These are phyloP conservation scores for Suhomyces faveliae DNA, from an alignment of 805 yeast species.

Conservation along the genomic window DNA sequence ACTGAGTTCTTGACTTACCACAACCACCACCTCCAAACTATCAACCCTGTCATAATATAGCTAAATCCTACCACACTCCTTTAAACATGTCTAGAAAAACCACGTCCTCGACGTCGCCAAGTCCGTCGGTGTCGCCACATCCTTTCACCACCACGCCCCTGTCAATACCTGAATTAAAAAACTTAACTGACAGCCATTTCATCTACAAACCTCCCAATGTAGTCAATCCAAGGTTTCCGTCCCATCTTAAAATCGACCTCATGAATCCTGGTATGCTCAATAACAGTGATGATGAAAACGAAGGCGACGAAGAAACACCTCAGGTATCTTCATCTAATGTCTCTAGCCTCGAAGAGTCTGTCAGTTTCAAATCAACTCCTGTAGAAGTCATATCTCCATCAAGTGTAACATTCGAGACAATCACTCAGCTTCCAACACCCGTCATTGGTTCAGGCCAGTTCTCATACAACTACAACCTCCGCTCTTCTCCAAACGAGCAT, in stretches of 20 bases:
- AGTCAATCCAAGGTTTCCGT: slow-evolving; percentile 1
- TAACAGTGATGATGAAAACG: slow-evolving; percentile 1
- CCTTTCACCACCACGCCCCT: neutral
- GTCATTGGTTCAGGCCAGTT: slow-evolving; percentile 15
- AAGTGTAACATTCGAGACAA: slow-evolving; percentile 23
- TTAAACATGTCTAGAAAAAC: neutral
- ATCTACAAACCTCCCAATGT: slow-evolving; percentile 1
- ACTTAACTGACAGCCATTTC: neutral
- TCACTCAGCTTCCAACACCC: slow-evolving; percentile 50
- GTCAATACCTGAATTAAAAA: neutral
- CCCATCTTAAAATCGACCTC: slow-evolving; percentile 5
- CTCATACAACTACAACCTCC: slow-evolving; percentile 2
- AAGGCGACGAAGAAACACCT: neutral
- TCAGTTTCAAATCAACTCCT: slow-evolving; percentile 7
- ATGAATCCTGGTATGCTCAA: neutral
- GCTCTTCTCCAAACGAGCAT: neutral
- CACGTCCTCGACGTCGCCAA: neutral
- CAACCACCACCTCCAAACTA: neutral
- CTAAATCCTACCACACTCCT: neutral
- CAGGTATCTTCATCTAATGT: neutral
- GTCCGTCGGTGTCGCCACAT: slow-evolving; percentile 1
- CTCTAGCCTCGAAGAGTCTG: slow-evolving; percentile 6
- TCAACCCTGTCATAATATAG: neutral
- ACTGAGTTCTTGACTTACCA: neutral
- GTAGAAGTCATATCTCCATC: slow-evolving; percentile 15